Base-by-base conservation (phyloP, 1,284 basidiomycete species). In the Trichosporon asahii region DNA sequence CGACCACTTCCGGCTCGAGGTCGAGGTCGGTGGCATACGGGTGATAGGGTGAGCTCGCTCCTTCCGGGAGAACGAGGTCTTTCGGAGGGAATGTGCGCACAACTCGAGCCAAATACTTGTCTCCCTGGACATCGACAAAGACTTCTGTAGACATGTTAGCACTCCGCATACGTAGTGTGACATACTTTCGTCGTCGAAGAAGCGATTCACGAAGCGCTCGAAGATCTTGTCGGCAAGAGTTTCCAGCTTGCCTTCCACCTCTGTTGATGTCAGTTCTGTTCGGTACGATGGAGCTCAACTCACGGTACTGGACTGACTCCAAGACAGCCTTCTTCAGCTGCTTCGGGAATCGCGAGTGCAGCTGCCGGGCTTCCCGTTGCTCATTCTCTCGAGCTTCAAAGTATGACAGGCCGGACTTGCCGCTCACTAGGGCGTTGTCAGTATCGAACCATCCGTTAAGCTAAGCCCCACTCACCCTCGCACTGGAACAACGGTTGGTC, bases 131-230 rank as follows among this genome's bases (percentile, higher is more conserved):
- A 78, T 95, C 93, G 67, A 95, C 89, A 73, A 92, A 88, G 55
- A 95, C 88, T 82, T 88, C 93, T 95, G 78, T 27, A 75, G 66
- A 70, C 49, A 64, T 31, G 79, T 72, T 53, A 78, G 70, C 75
- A 76, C 53, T 70, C 66, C 11, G 46, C 18, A 31, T 67, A 18
- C 11, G n/a, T n/a, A n/a, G 21, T 25, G 44, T 4, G 55, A 89
- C 92, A 73, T 78, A 94, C 93, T 90, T 85, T 99, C 96, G 74
- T 90, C 90, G 64, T 88, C 86, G 81, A 94, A 99, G 85, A 95
- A 99, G 44, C 96, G 89, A 84, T 98, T 91, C 77, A 94, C 93
- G 87, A 95, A 98, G 57, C 96, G 90, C 75, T 98, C 96, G 80
- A 90, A 97, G 49, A 98, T 91, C 66, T 90, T 90, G 82, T 99